phyloP scores from a whole-genome alignment of 1,139 yeast species.

The Candida sp. region DNA sequence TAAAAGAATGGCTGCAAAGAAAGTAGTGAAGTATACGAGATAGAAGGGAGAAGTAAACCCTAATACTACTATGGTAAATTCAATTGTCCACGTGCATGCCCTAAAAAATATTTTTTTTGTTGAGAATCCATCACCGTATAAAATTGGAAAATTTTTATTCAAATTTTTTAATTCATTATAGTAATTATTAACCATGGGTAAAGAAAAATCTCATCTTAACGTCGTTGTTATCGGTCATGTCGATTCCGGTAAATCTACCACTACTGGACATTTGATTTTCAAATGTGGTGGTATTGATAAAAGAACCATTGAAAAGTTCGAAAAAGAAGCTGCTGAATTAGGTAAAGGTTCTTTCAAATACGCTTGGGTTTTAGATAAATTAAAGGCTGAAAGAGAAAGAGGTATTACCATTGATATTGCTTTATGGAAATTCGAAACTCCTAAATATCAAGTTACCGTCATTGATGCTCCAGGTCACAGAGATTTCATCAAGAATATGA shows the following conservation, averaged over 20 bases:
- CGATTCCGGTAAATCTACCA: slow-evolving; percentile 98
- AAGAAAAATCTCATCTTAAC: slow-evolving; percentile 97
- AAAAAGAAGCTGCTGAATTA: slow-evolving; percentile 98
- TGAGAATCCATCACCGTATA: neutral
- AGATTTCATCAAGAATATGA: slow-evolving; percentile 96
- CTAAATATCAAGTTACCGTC: slow-evolving; percentile 89
- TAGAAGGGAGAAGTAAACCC: neutral
- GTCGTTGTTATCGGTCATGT: slow-evolving; percentile 99
- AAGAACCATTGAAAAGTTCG: slow-evolving; percentile 98
- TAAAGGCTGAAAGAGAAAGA: too few relatives aligned
- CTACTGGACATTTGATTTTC: slow-evolving; percentile 98
- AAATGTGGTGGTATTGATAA: slow-evolving; percentile 92
- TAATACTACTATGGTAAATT: neutral
- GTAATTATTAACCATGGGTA: slow-evolving; percentile 61
- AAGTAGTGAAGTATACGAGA: slow-evolving; percentile 2
- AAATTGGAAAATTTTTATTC: neutral
- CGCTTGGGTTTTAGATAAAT: too few relatives aligned
- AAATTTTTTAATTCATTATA: neutral
- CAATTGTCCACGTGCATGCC: neutral
- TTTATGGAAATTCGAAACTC: slow-evolving; percentile 95
- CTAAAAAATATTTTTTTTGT: neutral
- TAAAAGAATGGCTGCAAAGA: slow-evolving; percentile 3
- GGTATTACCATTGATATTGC: slow-evolving; percentile 96
- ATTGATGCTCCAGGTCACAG: slow-evolving; percentile 97
- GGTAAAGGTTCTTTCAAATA: too few relatives aligned